These are phyloP conservation scores for Carallia brachiata DNA, from an alignment of 345 rosid species.

Conservation along the genomic window DNA sequence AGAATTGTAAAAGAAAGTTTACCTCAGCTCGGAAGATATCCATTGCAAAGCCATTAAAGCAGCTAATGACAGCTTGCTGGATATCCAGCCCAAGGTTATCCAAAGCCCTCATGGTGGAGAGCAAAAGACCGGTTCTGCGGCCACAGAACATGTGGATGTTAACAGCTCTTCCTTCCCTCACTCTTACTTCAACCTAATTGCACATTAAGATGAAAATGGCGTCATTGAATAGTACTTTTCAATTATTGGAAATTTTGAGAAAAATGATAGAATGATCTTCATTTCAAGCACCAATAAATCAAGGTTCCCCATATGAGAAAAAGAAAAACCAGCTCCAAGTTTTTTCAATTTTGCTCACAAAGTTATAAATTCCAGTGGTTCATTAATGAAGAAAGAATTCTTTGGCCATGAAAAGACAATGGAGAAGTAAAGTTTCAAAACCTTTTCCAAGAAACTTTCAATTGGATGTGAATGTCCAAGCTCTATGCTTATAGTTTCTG, in stretches of 20 bases:
- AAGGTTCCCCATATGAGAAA: constrained; percentile 1
- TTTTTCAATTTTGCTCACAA: neutral
- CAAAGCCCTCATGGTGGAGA: constrained; percentile 88
- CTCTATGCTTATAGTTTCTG: too few relatives aligned
- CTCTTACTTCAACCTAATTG: constrained; percentile 81
- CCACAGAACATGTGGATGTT: constrained; percentile 98
- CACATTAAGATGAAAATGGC: neutral
- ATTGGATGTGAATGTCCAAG: too few relatives aligned
- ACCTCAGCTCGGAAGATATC: constrained; percentile 99
- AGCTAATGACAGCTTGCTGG: constrained; percentile 98
- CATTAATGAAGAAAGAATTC: neutral
- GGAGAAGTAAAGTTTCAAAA: neutral
- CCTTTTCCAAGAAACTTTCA: too few relatives aligned
- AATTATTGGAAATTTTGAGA: neutral
- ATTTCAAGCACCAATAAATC: neutral
- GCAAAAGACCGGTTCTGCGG: constrained; percentile 87
- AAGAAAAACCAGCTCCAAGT: neutral
- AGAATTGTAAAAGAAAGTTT: neutral
- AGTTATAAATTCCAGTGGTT: neutral
- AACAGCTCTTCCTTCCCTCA: constrained; percentile 94
- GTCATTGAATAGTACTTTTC: neutral
- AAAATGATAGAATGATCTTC: neutral
- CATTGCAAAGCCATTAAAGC: constrained; percentile 94
- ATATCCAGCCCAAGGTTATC: constrained; percentile 96
- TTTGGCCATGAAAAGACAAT: neutral